phyloP scores from a whole-genome alignment of 768 basidiomycete genomes.

The Podaxis mareebaensis region DNA sequence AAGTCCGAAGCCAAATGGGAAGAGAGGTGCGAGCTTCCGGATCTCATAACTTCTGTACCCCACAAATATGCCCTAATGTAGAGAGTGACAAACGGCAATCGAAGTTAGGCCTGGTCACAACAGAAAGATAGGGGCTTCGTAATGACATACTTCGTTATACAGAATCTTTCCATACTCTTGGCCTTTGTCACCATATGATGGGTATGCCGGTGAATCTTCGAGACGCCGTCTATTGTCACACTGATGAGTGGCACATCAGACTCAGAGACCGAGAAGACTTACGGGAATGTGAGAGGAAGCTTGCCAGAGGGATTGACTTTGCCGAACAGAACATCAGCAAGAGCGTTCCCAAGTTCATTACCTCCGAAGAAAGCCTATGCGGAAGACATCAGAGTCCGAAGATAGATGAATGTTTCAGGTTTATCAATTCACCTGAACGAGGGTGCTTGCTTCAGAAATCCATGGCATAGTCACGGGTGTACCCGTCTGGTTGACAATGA shows the following conservation, averaged over 20 bases:
- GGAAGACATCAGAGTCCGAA: neutral
- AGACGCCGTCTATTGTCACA: slow-evolving; percentile 38
- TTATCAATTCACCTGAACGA: slow-evolving; percentile 38
- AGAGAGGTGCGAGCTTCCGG: slow-evolving; percentile 43
- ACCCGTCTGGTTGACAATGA: slow-evolving; percentile 60
- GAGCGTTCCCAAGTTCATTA: slow-evolving; percentile 55
- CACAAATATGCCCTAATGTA: slow-evolving; percentile 44
- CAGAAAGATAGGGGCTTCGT: slow-evolving; percentile 2
- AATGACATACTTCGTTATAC: slow-evolving; percentile 42
- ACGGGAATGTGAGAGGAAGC: slow-evolving; percentile 57
- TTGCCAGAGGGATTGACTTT: slow-evolving; percentile 61
- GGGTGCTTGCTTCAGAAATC: slow-evolving; percentile 37
- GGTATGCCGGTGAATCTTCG: slow-evolving; percentile 52
- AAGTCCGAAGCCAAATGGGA: slow-evolving; percentile 60
- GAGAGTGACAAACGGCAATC: neutral
- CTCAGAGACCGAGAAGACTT: slow-evolving; percentile 18
- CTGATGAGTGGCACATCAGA: neutral
- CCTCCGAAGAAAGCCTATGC: slow-evolving; percentile 52
- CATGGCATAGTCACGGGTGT: slow-evolving; percentile 58
- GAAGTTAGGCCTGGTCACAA: slow-evolving; percentile 10
- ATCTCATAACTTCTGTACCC: slow-evolving; percentile 56
- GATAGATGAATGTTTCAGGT: neutral
- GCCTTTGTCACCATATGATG: slow-evolving; percentile 43
- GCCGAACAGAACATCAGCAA: slow-evolving; percentile 62
- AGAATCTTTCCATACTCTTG: slow-evolving; percentile 44